Base-by-base conservation (phyloP, 176 grass and related monocot species). In the Aechmea fasciata region DNA sequence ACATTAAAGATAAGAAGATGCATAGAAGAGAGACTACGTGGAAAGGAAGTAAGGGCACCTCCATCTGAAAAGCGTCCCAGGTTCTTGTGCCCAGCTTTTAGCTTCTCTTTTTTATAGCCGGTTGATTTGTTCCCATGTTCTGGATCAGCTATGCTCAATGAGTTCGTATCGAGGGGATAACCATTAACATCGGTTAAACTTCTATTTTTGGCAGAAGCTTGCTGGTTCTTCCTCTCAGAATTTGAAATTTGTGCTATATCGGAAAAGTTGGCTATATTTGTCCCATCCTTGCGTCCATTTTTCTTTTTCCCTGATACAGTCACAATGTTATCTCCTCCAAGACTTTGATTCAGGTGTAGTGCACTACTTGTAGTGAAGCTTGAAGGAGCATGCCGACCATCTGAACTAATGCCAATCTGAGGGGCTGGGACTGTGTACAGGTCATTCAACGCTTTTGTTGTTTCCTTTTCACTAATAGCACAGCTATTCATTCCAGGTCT, bases 401-500 rank as follows among this genome's bases (percentile, higher is more conserved):
- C 79, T 70, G 71, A 70, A 73, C 75, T 66, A 77, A 81, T 79
- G 50, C 62, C 68, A 72, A 57, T 85, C 11, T 74, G 80, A 50
- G 81, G 78, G 51, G 69, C 70, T 65, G 88, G 79, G 53, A 81
- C 69, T 24, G 83, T 26, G 75, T 96, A 91, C 24, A 96, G 83
- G 68, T 79, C 81, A 87, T 87, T 89, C 50, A 91, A 71, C 73
- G 86, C 93, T 82, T 85, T 84, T n/a, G 84, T 92, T 50, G 93
- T 97, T 62, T 92, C 89, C 75, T 97, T 86, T 77, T 92, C 93
- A 65, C 81, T 83, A 74, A 97, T 55, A 14, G 92, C 89, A 49
- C 93, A 97, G 61, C 82, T 83, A 77, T 99, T 99, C 90, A 79
- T 80, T 68, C 89, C 84, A 75, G 89, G 89, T 64, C 94, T 99